phyloP scores from a whole-genome alignment of 768 basidiomycete species.

The Rhodosporidiobolus odoratus region DNA sequence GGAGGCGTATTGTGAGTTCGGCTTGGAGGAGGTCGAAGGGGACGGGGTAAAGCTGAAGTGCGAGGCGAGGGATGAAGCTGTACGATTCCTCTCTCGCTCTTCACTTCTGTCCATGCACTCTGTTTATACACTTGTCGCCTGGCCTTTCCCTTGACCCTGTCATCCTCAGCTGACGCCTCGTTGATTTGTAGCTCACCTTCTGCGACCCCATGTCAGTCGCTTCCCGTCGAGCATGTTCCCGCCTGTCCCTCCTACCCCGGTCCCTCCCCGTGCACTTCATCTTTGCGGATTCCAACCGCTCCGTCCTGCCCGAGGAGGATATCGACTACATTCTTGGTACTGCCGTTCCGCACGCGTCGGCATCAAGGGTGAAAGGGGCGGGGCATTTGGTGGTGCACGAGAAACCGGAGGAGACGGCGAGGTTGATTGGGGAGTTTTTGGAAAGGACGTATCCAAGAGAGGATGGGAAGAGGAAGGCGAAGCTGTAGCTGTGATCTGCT shows the following conservation, averaged over 20 bases:
- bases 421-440: slow-evolving; percentile 21
- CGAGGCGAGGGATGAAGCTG: slow-evolving; percentile 36
- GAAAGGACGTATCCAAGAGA: slow-evolving; percentile 7
- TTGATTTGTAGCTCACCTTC: slow-evolving; percentile 31
- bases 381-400: slow-evolving; percentile 42
- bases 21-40: slow-evolving; percentile 18
- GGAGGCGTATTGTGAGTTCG: slow-evolving; percentile 31
- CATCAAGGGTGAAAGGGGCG: slow-evolving; percentile 23
- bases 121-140: not conserved
- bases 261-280: slow-evolving; percentile 37
- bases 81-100: not conserved
- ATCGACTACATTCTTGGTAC: not conserved
- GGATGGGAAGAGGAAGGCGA: not conserved
- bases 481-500: not conserved
- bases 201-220: slow-evolving; percentile 34
- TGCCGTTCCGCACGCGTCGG: slow-evolving; percentile 29
- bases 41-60: slow-evolving; percentile 38
- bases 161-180: not conserved
- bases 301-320: slow-evolving; percentile 25
- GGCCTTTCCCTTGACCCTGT: no score
- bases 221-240: slow-evolving; percentile 28
- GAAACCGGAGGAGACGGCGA: slow-evolving; percentile 35
- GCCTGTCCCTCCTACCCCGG: slow-evolving; percentile 28
- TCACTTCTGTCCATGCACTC: not conserved
- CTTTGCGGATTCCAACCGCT: slow-evolving; percentile 33